Base-by-base conservation (phyloP, 306 rosid species). In the Ziziphus jujuba region DNA sequence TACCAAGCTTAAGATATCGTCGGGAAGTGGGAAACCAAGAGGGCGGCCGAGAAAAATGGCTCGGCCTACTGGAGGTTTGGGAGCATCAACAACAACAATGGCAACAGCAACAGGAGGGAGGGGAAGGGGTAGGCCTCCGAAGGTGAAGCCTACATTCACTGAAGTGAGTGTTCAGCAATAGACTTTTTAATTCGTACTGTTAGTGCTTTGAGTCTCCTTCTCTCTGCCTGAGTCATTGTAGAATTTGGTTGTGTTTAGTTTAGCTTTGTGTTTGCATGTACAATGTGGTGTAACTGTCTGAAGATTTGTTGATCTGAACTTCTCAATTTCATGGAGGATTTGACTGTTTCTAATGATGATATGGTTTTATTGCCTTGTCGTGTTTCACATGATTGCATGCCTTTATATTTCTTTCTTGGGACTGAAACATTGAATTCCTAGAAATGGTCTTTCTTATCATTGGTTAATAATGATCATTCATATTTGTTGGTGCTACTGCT, bases 71-170 rank as follows among this genome's bases (percentile, higher is more conserved):
- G 53, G 74, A 67, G 80, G 80, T n/a, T 55, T 79, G 10, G 75
- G 54, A 10, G 81, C 61, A 44, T 28, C 76, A 0, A 12, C 67
- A 0, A 21, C 12, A 31, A 11, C 69, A 0, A 31, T 6, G 12
- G 8, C 49, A 0, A 62, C 34, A 2, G 19, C 54, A 0, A 60
- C 81, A 20, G 62, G 73, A 1, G 91, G 83, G 11, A 83, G 77
- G 87, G 87, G 86, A 0, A 78, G 96, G 58, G 96, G 98, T 12
- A 79, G 98, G 65, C 98, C 98, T 53, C 96, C 95, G 0, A 89
- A 92, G 84, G 84, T 28, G 80, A 92, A 89, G 83, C 63, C 82
- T 69, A 61, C 80, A 28, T 55, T 82, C 75, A 71, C 85, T 9
- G 91, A 84, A 82, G 90, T 87, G 51, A 80, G 90, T 66, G 89